These are phyloP conservation scores for Chaetomiaceae sp. DNA, from an alignment of 2,329 filamentous ascomycete genomes.

Conservation along the genomic window DNA sequence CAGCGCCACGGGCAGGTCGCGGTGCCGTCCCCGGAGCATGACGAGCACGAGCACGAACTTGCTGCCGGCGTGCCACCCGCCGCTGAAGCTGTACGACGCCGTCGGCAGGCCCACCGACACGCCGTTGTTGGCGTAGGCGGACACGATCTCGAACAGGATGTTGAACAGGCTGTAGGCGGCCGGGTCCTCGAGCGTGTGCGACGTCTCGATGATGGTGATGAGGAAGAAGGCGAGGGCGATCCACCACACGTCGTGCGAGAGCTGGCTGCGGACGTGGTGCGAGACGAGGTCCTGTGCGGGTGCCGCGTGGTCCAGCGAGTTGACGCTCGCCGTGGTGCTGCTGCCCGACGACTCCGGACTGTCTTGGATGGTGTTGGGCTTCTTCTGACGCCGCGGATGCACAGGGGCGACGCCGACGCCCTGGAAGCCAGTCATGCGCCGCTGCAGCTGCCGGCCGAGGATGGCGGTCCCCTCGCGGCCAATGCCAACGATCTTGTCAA, in stretches of 20 bases:
- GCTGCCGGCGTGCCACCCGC: constrained; percentile 49
- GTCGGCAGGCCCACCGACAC: constrained; percentile 51
- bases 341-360: constrained; percentile 6
- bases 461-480: not conserved
- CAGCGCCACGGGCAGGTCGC: constrained; percentile 51
- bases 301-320: not conserved
- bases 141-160: constrained; percentile 52
- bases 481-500: constrained; percentile 11
- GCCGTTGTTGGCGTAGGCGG: constrained; percentile 56
- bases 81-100: constrained; percentile 50
- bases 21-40: constrained; percentile 52
- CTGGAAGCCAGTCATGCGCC: constrained; percentile 16
- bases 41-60: constrained; percentile 56
- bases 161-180: constrained; percentile 54
- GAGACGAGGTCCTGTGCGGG: constrained; percentile 44
- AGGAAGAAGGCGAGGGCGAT: constrained; percentile 55
- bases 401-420: constrained; percentile 8
- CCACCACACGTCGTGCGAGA: constrained; percentile 64
- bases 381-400: not conserved
- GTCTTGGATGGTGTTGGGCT: not conserved
- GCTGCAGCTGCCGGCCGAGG: constrained; percentile 8
- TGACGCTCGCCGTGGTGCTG: constrained; percentile 32
- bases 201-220: constrained; percentile 55
- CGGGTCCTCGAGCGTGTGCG: constrained; percentile 48
- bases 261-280: constrained; percentile 55